Evolutionary conservation across 2,329 filamentous ascomycete genomes (phyloP), one percentile per base, ranked within the genome.

Genomic region (Colletotrichum kahawae): DNA sequence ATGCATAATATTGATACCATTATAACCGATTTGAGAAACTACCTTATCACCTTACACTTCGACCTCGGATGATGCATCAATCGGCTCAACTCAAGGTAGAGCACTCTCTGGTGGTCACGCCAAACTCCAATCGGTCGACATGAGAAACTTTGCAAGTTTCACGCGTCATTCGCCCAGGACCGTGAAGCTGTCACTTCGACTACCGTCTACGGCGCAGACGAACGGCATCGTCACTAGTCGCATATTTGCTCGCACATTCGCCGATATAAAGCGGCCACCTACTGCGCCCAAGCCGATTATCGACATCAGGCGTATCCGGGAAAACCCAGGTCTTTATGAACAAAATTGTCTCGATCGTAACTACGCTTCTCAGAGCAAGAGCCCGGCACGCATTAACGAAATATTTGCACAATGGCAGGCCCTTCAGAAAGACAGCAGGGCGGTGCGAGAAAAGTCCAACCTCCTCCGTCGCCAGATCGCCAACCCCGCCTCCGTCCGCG

Each of bases 231-330:
- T 51, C 43, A 21, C 5, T 51, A 13, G 43, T 21, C 43, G 43
- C 43, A 51, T 34, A 60, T 67, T 63, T 24, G 31, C n/a, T 57
- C 75, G 75, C 36, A 31, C 71, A 8, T 77, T 77, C 67, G 70
- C 79, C 63, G 80, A 82, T 62, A 69, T 74, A 59, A 83, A 82
- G 73, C 89, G 93, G 51, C 94, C 94, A 6, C 88, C 93, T 2
- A 93, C 90, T 67, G 95, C 95, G 16, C 95, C 95, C 13, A 96
- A 95, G 82, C 92, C 95, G 31, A 90, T 90, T 62, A 90, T 97
- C 78, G 94, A 98, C 86, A 90, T 98, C 82, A 96, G 95, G 83
- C 93, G 97, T 85, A 98, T 99, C 83, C 95, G 96, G 73, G 91
- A 95, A 81, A 94, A 97, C 84, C 92, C 94, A 18, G 91, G 93